phyloP scores from a whole-genome alignment of 179 eudicot species.

The Gypsophila paniculata region DNA sequence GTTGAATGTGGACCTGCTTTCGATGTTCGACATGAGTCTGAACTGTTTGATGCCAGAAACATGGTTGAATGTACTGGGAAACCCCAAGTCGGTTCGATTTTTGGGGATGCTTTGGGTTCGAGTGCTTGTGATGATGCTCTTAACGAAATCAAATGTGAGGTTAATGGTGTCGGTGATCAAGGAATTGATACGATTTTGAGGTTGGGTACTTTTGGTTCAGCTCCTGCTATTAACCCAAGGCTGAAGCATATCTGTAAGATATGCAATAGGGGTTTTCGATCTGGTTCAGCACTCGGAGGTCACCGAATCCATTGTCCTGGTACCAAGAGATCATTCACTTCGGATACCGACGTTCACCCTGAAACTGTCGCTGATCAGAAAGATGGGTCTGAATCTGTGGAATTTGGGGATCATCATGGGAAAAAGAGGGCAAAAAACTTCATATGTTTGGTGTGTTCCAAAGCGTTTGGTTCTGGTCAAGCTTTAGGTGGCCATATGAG shows the following conservation, averaged over 20 bases:
- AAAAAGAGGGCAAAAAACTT: slow-evolving; percentile 19
- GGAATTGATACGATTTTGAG: neutral
- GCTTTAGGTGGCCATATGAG: slow-evolving; percentile 39
- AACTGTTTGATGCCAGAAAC: slow-evolving; percentile 11
- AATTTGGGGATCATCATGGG: neutral
- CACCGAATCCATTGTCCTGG: slow-evolving; percentile 23
- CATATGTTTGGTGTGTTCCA: slow-evolving; percentile 26
- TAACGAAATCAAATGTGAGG: neutral
- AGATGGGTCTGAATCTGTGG: neutral
- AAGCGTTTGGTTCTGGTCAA: slow-evolving; percentile 26
- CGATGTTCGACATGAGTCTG: slow-evolving; percentile 12
- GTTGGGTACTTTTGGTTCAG: neutral
- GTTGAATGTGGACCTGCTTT: slow-evolving; percentile 1
- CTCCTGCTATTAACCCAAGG: neutral
- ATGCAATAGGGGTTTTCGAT: slow-evolving; percentile 24
- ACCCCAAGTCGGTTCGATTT: neutral
- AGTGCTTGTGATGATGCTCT: neutral
- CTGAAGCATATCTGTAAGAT: slow-evolving; percentile 18
- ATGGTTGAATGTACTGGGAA: neutral
- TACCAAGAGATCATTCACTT: neutral
- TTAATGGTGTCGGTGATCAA: neutral
- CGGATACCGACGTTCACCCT: neutral
- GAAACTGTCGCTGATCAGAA: neutral
- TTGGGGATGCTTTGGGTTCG: neutral
- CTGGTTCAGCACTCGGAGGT: slow-evolving; percentile 28